Base-by-base conservation (phyloP, 768 basidiomycete species). In the Russula foetens region DNA sequence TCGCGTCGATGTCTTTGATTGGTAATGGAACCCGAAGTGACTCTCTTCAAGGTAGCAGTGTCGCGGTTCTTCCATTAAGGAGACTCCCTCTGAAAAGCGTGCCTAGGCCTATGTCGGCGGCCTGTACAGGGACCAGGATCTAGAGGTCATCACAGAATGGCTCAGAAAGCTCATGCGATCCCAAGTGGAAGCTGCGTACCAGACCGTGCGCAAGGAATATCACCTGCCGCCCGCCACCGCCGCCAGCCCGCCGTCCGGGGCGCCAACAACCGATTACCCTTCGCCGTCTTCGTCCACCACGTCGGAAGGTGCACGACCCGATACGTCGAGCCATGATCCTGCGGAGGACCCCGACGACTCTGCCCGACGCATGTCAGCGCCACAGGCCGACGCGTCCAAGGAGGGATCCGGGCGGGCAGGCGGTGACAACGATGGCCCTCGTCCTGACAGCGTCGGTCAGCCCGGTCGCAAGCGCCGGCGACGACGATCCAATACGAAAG, bases 21-120 rank as follows among this genome's bases (percentile, higher is more conserved):
- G 7, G 9, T 7, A 28, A 23, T 31, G 23, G 23, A 4, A 1
- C n/a, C 7, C n/a, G 28, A 45, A 61, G 60, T 44, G 47, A 31
- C 33, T 28, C 47, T 55, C 12, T 61, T 61, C 24, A 61, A 61
- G 54, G 60, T 61, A 51, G 11, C 8, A 28, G 24, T 38, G 7
- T 23, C 19, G 12, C 9, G n/a, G n/a, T n/a, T n/a, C 35, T 35
- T 35, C 31, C 15, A 19, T 31, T 7, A 4, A 35, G 29, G n/a
- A 8, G n/a, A 47, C 12, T 28, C 21, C 23, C 47, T 14, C 31
- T 47, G 53, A 17, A 59, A 52, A 21, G 14, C 5, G 1, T 31
- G 19, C 44, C 41, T 15, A 61, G 60, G 60, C 60, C 48, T 56
- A 56, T 21, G 54, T 61, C 2, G 60, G 60, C 0, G 54, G 54